These are phyloP conservation scores for Starmera pachycereana DNA, from an alignment of 805 yeast species.

Conservation along the genomic window DNA sequence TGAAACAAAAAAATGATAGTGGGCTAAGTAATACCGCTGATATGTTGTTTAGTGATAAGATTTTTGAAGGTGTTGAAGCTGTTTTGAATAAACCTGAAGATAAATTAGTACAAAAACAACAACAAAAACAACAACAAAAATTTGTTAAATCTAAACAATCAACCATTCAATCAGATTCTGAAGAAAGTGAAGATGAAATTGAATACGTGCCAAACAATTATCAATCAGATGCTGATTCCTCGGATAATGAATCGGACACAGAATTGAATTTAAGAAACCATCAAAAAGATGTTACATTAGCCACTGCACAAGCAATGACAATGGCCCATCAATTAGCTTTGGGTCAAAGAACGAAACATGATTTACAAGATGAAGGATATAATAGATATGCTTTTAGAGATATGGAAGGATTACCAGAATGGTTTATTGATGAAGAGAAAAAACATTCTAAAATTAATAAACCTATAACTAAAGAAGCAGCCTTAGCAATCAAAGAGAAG, in stretches of 20 bases:
- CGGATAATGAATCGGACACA: constrained; percentile 42
- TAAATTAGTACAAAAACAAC: constrained; percentile 5
- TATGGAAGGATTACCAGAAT: constrained; percentile 82
- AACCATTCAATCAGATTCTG: constrained; percentile 5
- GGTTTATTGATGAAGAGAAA: constrained; percentile 93
- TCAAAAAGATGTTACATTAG: constrained; percentile 62
- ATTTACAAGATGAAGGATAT: constrained; percentile 85
- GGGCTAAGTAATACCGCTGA: constrained; percentile 31
- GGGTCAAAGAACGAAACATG: constrained; percentile 78
- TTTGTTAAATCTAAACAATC: constrained; percentile 3
- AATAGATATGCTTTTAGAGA: constrained; percentile 90
- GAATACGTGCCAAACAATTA: constrained; percentile 19
- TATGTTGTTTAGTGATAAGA: constrained; percentile 40
- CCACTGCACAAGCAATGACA: constrained; percentile 96
- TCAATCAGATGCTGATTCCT: no score
- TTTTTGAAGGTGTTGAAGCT: constrained; percentile 38
- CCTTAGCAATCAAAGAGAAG: constrained; percentile 65
- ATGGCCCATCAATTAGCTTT: constrained; percentile 91
- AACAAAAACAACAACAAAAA: constrained; percentile 1
- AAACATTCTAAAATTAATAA: constrained; percentile 74
- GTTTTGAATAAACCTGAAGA: constrained; percentile 14
- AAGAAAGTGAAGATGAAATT: constrained; percentile 24
- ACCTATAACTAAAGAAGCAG: constrained; percentile 94
- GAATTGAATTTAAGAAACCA: constrained; percentile 41
- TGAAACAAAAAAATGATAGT: constrained; percentile 33